Evolutionary conservation across 1,284 basidiomycete genomes (phyloP).

Genomic region (Moniliophthora roreri): DNA sequence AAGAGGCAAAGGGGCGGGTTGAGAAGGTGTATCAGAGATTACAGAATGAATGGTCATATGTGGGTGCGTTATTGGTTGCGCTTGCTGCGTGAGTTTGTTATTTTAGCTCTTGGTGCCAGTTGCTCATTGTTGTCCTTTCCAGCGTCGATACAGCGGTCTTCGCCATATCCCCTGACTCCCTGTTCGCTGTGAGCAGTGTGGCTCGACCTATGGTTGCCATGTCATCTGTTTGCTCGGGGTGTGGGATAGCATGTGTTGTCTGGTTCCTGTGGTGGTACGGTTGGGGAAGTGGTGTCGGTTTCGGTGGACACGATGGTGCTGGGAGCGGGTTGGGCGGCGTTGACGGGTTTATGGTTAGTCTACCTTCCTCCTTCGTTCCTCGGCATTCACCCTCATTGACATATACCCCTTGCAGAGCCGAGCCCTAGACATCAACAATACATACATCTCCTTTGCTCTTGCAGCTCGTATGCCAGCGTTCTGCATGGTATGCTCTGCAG

Average conservation of each 20-base stretch:
- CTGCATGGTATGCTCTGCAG: conserved; percentile 51
- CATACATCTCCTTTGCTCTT: conserved; percentile 66
- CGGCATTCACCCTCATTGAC: background rate
- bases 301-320: background rate
- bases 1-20: conserved; percentile 48
- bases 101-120: background rate
- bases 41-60: conserved; percentile 51
- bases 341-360: conserved; percentile 1
- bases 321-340: background rate
- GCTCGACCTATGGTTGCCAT: conserved; percentile 51
- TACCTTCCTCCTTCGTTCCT: background rate
- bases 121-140: conserved; percentile 2
- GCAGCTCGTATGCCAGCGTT: conserved; percentile 60
- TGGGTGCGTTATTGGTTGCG: conserved; percentile 49
- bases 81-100: conserved; percentile 44
- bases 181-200: conserved; percentile 46
- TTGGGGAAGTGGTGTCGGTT: conserved; percentile 33
- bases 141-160: conserved; percentile 58
- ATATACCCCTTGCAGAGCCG: conserved; percentile 34
- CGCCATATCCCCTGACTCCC: conserved; percentile 50
- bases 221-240: conserved; percentile 55
- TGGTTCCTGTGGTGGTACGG: conserved; percentile 66
- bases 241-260: conserved; percentile 58
- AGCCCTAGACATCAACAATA: conserved; percentile 55
- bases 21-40: conserved; percentile 43